Evolutionary conservation across 805 yeast species (phyloP), one percentile per base, ranked within the genome.

Genomic region (Sugiyamaella chiloensis): DNA sequence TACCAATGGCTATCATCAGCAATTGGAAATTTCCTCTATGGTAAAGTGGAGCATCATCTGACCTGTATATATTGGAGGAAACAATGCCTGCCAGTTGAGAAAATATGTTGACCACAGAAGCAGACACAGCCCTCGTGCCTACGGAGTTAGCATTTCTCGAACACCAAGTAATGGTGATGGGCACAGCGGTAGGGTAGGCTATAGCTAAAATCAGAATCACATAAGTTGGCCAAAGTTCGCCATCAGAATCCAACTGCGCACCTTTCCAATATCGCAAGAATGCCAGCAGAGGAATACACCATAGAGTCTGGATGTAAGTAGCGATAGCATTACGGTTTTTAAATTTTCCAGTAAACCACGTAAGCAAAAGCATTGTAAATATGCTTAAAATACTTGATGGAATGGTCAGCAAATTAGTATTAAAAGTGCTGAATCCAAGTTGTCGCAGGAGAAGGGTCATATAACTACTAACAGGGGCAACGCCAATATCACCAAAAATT

Each of bases 131-230:
- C 54, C 90, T 68, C 2, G 78, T 67, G n/a, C 81, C 65, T 24
- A 83, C 84, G 0, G 82, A 71, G 60, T 79, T 76, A 8, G 86
- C 73, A 56, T 81, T 82, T 21, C 76, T 62, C 0, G 88, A 80
- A 48, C 79, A 74, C 81, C 86, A 79, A 24, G 78, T 66, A 24
- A 79, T 81, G 49, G 75, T 66, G 40, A 81, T 62, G 0, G 84
- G 77, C 63, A 78, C 79, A 12, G 73, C 65, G 32, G 71, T 70
- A 1, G 67, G 67, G 9, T 24, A 36, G 16, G 42, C 45, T 11
- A 41, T n/a, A 8, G 68, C 59, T 20, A 75, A 39, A 4, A 34
- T 17, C 35, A 47, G 9, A 6, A 47, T 21, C 2, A 64, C 70
- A 55, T 65, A 72, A 3, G 76, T 71, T 9, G 70, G 70, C 78